Evolutionary conservation across 2,329 filamentous ascomycete genomes (phyloP).

Genomic region (Fusarium dlaminii): DNA sequence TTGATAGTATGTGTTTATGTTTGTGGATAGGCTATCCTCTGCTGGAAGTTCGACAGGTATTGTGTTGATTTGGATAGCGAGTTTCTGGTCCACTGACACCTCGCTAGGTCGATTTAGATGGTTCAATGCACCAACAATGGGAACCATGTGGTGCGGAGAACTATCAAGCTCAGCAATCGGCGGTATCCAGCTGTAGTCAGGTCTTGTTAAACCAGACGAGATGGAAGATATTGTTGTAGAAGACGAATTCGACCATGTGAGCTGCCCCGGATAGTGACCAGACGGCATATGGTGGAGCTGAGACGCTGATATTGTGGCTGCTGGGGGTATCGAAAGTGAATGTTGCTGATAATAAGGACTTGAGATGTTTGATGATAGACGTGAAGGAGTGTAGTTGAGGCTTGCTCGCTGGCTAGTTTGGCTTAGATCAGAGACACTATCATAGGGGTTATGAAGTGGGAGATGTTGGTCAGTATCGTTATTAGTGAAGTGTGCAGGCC

Average conservation of each 20-base stretch:
- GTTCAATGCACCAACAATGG: not conserved
- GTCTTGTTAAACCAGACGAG: not conserved
- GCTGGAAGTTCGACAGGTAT: conserved; percentile 17
- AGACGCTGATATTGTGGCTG: not conserved
- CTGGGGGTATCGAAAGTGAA: not conserved
- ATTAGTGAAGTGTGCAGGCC: not conserved
- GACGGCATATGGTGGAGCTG: not conserved
- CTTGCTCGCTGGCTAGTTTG: not conserved
- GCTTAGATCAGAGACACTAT: not conserved
- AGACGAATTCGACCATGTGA: conserved; percentile 22
- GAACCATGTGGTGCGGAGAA: conserved; percentile 14
- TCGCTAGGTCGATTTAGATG: not conserved
- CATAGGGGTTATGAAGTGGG: not conserved
- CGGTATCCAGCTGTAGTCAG: not conserved
- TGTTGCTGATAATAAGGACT: not conserved
- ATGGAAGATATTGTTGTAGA: conserved; percentile 3
- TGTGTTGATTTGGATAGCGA: conserved; percentile 16
- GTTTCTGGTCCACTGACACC: not conserved
- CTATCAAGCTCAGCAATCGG: conserved; percentile 21
- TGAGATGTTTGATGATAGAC: not conserved
- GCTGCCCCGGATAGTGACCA: not conserved
- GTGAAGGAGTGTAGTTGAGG: not conserved
- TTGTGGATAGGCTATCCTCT: not conserved
- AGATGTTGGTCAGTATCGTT: not conserved
- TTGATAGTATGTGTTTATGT: not conserved